Conservation (phyloP, 106 monocot species). For the Allium fistulosum region DNA sequence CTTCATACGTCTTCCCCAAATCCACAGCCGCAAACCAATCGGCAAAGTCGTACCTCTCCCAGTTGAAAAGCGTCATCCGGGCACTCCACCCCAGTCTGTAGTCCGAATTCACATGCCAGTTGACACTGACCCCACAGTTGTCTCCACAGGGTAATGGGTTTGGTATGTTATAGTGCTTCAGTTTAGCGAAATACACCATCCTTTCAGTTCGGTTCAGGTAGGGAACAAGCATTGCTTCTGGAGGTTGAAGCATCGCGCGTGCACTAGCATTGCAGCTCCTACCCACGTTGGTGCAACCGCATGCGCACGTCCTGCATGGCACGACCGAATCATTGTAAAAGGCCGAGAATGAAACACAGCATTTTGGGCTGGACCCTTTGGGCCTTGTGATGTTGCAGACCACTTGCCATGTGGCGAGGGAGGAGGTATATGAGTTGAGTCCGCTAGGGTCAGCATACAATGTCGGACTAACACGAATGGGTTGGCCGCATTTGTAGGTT, state of each 20-base stretch:
- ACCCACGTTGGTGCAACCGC: slow-evolving; percentile 32
- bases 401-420: slow-evolving; percentile 67
- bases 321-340: slow-evolving; percentile 78
- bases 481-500: slow-evolving; percentile 50
- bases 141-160: slow-evolving; percentile 53
- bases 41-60: slow-evolving; percentile 31
- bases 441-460: slow-evolving; percentile 54
- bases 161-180: slow-evolving; percentile 38
- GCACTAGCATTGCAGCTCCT: slow-evolving; percentile 42
- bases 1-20: slow-evolving; percentile 45
- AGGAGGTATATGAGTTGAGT: slow-evolving; percentile 33
- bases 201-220: slow-evolving; percentile 49
- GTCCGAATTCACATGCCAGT: slow-evolving; percentile 57
- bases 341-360: slow-evolving; percentile 88
- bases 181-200: slow-evolving; percentile 25
- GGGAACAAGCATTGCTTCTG: slow-evolving; percentile 55
- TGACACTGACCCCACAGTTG: slow-evolving; percentile 64
- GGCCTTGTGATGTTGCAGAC: slow-evolving; percentile 64
- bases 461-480: slow-evolving; percentile 57
- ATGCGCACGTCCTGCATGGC: slow-evolving; percentile 82
- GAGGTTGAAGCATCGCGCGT: slow-evolving; percentile 46
- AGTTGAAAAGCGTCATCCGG: slow-evolving; percentile 63
- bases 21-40: slow-evolving; percentile 60
- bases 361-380: slow-evolving; percentile 33
- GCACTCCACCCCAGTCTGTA: slow-evolving; percentile 53